Evolutionary conservation across 108 stramenopile species (phyloP).

Genomic region (Nitzschia sp.): DNA sequence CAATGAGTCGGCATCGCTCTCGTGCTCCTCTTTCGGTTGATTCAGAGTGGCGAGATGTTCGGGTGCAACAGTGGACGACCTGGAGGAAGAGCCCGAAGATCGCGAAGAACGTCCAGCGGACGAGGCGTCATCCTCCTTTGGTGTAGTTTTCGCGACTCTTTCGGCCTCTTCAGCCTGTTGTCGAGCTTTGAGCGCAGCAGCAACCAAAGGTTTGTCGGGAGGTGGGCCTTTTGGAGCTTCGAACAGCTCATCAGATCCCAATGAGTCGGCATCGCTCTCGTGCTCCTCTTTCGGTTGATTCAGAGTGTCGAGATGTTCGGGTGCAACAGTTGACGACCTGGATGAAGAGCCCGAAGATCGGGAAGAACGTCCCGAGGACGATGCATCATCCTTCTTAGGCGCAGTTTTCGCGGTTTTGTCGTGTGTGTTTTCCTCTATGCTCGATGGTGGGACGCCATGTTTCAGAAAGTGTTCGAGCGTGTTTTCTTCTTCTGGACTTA

Average conservation of each 20-base stretch:
- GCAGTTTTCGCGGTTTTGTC: too few species aligned
- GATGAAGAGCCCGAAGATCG: too few species aligned
- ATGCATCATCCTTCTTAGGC: too few species aligned
- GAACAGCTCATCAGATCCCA: conserved; percentile 11
- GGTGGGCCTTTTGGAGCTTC: conserved; percentile 7
- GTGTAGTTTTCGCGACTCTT: background rate
- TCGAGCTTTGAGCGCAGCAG: conserved; percentile 1
- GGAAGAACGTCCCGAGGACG: too few species aligned
- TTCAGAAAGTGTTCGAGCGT: conserved; percentile 23
- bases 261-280: conserved; percentile 9
- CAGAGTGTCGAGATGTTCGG: background rate
- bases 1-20: conserved; percentile 10
- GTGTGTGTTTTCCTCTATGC: too few species aligned
- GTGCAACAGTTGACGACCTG: too few species aligned
- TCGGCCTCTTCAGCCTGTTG: background rate
- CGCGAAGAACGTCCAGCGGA: too few species aligned
- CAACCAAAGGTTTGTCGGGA: conserved; percentile 1
- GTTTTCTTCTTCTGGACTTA: background rate
- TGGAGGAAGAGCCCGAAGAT: too few species aligned
- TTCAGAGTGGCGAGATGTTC: conserved; percentile 1
- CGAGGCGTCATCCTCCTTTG: background rate
- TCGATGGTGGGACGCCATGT: too few species aligned
- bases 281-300: background rate
- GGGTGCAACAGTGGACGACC: too few species aligned
- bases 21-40: conserved; percentile 1